Base-by-base conservation (phyloP, 805 yeast genomes). In the Ogataea pignaliae region DNA sequence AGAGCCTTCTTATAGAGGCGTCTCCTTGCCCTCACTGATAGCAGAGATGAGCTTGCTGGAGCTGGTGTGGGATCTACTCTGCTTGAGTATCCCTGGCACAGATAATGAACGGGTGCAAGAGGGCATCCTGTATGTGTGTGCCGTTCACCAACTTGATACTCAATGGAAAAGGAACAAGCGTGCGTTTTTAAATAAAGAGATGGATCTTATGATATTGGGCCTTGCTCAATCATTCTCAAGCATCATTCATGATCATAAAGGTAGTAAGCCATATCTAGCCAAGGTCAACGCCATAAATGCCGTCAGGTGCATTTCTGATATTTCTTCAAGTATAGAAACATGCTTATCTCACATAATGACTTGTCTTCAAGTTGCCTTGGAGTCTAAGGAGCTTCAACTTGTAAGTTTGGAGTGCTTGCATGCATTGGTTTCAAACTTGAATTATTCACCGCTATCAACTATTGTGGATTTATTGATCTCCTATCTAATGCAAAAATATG, bases 261-360 rank as follows among this genome's bases (percentile, higher is more conserved):
- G 93, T 1, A 72, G 78, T 34, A 80, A 79, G 36, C 87, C 95
- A 0, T 83, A 76, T 52, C 69, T 83, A 40, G 89, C 85, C 39
- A 88, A 86, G 56, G 68, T 82, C 1, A 74, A 78, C 32, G 83
- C 91, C 1, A 71, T 91, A 2, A 70, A 79, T 44, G 97, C 96
- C 1, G 75, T 91, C 29, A 78, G 82, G 33, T 78, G 83, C 45
- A 64, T 91, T 18, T 78, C 86, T 7, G 70, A 73, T 36, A 63
- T 79, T 2, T 66, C 79, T 2, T 45, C 54, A 2, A 74, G 75
- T 6, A 67, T 61, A 42, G 64, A 72, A 21, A 70, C 81, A 13
- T 76, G 85, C 29, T 75, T 79, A 4, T 95, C 96, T 0, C 98
- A 90, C 59, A 78, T 91, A 4, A 83, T 88, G 46, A 85, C 95